These are phyloP conservation scores for Spathaspora hagerdaliae DNA, from an alignment of 805 yeast species.

Conservation along the genomic window DNA sequence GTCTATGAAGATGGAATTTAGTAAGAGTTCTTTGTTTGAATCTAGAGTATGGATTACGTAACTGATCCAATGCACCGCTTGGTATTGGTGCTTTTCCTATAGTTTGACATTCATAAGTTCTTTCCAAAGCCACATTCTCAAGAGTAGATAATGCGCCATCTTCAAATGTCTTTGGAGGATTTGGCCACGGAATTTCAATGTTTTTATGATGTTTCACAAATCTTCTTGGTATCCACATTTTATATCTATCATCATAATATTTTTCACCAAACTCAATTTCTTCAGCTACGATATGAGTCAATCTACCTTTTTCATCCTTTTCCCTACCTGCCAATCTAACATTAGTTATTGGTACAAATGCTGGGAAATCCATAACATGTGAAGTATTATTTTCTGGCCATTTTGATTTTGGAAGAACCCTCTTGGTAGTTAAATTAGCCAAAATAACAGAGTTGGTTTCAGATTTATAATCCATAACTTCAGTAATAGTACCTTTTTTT, in stretches of 20 bases:
- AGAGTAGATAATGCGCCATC: slow-evolving; percentile 60
- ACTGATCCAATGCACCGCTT: slow-evolving; percentile 53
- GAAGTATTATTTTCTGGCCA: slow-evolving; percentile 73
- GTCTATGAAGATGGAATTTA: slow-evolving; percentile 56
- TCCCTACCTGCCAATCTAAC: slow-evolving; percentile 77
- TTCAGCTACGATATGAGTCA: slow-evolving; percentile 75
- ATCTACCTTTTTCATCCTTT: slow-evolving; percentile 58
- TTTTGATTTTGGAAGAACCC: slow-evolving; percentile 65
- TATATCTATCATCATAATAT: slow-evolving; percentile 72
- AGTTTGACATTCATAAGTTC: slow-evolving; percentile 70
- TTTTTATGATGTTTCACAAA: slow-evolving; percentile 66
- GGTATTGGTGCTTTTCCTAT: slow-evolving; percentile 70
- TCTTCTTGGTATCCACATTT: slow-evolving; percentile 72
- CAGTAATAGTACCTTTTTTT: slow-evolving; percentile 70
- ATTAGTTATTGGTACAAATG: slow-evolving; percentile 53
- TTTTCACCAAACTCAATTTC: slow-evolving; percentile 62
- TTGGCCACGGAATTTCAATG: slow-evolving; percentile 86
- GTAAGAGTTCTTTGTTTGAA: slow-evolving; percentile 53
- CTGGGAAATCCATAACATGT: slow-evolving; percentile 70
- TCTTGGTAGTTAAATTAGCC: slow-evolving; percentile 63
- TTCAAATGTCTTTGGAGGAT: slow-evolving; percentile 49
- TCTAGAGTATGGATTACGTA: slow-evolving; percentile 75
- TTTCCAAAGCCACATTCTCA: slow-evolving; percentile 56
- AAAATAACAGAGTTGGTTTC: slow-evolving; percentile 61
- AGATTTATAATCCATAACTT: slow-evolving; percentile 55